Percentiles rank a stretch among this genome's conserved stretches.
Evolutionary conservation across 805 yeast genomes (phyloP).

Genomic region (Sungouiella thailandica): DNA sequence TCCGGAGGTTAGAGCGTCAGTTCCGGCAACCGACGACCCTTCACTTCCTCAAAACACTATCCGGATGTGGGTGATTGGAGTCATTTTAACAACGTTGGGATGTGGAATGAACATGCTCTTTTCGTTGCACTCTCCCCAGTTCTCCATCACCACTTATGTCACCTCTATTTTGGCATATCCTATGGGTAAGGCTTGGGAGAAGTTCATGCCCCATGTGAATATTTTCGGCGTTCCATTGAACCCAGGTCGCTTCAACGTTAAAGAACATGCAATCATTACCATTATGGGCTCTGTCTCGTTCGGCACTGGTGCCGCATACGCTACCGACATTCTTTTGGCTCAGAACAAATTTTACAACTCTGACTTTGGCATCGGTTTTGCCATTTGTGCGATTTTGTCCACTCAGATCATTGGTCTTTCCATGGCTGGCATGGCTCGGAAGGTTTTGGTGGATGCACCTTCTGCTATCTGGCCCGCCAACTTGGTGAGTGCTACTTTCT

Average conservation of each 20-base stretch:
- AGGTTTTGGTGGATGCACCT: slow-evolving; percentile 57
- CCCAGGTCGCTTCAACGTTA: slow-evolving; percentile 58
- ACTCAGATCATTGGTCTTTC: slow-evolving; percentile 66
- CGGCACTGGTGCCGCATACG: slow-evolving; percentile 46
- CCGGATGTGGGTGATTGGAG: slow-evolving; percentile 50
- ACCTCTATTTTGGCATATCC: slow-evolving; percentile 60
- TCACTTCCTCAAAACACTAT: slow-evolving; percentile 46
- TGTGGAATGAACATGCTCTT: slow-evolving; percentile 58
- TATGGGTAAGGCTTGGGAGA: slow-evolving; percentile 47
- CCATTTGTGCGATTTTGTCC: slow-evolving; percentile 46
- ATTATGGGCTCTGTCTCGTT: slow-evolving; percentile 47
- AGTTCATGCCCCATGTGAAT: slow-evolving; percentile 31
- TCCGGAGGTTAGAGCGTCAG: slow-evolving; percentile 63
- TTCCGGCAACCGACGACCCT: slow-evolving; percentile 49
- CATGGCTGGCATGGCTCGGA: slow-evolving; percentile 57
- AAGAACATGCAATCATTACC: slow-evolving; percentile 56
- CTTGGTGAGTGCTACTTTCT: slow-evolving; percentile 54
- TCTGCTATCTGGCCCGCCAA: slow-evolving; percentile 70
- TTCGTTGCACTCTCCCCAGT: slow-evolving; percentile 50
- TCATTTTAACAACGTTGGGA: slow-evolving; percentile 50
- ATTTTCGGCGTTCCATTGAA: slow-evolving; percentile 37
- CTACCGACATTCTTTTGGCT: slow-evolving; percentile 53
- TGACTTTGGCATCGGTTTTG: slow-evolving; percentile 50
- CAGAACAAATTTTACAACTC: slow-evolving; percentile 44
- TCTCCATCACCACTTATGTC: slow-evolving; percentile 47